Base-by-base conservation (phyloP, 148 eudicot species). In the Persicaria tinctoria region DNA sequence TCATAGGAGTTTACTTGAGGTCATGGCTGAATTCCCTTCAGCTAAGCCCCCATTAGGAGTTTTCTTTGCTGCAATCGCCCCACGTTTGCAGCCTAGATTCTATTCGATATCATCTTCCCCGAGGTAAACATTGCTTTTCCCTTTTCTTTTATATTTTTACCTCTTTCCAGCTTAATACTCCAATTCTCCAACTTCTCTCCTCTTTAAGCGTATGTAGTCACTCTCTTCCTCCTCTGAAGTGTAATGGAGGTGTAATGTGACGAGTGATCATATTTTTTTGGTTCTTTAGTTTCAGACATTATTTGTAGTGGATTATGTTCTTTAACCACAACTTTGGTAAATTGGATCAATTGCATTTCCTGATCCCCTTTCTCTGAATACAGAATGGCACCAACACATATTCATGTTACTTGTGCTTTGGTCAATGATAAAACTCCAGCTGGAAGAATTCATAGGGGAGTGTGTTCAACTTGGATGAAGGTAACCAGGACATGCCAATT, bases 381-480 rank as follows among this genome's bases (percentile, higher is more conserved):
- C 90, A 95, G 99, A 84, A 85, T 90, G 84, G 90, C 93, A 45
- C 90, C 90, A 20, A 54, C 89, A 38, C 90, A 91, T 80, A 90
- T 95, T 82, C 99, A 95, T 82, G 97, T 92, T 38, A 95, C 99
- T 64, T 86, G 92, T 83, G 90, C 99, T 46, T 80, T 95, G 80
- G 99, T 95, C 46, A 80, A 86, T 71, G 99, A 90, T 72, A 86
- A 84, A 82, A 89, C 91, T 66, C 97, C 96, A 5, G 81, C 91
- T 7, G 99, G 99, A 62, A 78, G 97, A 77, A 86, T 95, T 82
- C 97, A 95, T 76, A 92, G 87, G 80, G 98, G 98, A 80, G 77
- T 95, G 68, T 95, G 98, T 75, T 95, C 98, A 79, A 95, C 98
- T 81, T 95, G 98, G 98, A 95, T 95, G 91, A 95, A 92, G 98